Evolutionary conservation across 306 rosid species (phyloP).

Genomic region (Lotus japonicus): DNA sequence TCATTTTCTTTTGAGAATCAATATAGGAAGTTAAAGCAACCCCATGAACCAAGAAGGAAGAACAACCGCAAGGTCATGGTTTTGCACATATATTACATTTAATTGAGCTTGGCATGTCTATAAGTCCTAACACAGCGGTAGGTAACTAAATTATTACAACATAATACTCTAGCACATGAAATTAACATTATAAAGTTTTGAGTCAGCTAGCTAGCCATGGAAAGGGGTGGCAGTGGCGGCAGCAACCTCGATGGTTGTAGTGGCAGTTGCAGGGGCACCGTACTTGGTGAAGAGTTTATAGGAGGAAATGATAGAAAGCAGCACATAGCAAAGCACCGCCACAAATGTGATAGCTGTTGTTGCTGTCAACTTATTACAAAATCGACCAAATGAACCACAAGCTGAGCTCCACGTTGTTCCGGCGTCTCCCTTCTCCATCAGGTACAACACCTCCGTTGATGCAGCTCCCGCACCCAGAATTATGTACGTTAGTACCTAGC

Average conservation of each 20-base stretch:
- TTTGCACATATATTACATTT: no score
- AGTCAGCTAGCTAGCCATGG: conserved; percentile 15
- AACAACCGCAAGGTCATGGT: no score
- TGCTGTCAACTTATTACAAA: conserved; percentile 60
- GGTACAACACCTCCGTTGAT: conserved; percentile 60
- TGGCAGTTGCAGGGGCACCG: conserved; percentile 36
- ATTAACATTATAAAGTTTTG: not conserved
- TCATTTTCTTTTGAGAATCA: no score
- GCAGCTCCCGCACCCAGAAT: conserved; percentile 66
- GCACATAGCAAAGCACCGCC: conserved; percentile 45
- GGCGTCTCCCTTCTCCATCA: conserved; percentile 60
- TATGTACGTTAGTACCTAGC: conserved; percentile 60
- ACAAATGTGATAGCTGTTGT: conserved; percentile 52
- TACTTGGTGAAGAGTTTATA: conserved; percentile 72
- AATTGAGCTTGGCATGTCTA: no score
- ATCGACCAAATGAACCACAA: conserved; percentile 51
- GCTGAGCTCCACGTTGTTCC: conserved; percentile 64
- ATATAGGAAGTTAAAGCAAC: no score
- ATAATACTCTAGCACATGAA: not conserved
- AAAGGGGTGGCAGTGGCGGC: conserved; percentile 40
- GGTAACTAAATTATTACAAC: not conserved
- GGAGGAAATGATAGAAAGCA: conserved; percentile 69
- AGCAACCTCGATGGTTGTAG: not conserved
- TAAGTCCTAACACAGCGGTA: no score
- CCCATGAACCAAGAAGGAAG: no score